phyloP scores from a whole-genome alignment of 208 protist genomes.

The Leptomonas pyrrhocoris region DNA sequence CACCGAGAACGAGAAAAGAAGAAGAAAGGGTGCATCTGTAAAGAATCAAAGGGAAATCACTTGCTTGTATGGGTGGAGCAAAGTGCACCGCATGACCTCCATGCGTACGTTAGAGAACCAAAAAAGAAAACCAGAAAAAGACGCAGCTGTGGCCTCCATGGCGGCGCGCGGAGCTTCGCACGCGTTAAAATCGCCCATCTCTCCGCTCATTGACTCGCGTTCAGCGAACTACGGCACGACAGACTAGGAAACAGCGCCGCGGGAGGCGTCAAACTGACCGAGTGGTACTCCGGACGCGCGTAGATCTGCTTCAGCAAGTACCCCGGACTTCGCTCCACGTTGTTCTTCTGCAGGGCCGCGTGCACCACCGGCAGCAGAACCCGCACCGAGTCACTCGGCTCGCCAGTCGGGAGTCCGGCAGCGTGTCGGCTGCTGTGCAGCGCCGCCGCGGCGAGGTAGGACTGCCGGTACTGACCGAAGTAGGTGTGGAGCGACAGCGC shows the following conservation, averaged over 20 bases:
- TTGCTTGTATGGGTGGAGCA: constrained; percentile 13
- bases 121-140: not conserved
- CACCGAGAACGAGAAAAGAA: too few relatives aligned
- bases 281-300: constrained; percentile 31
- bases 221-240: constrained; percentile 31
- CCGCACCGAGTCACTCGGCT: constrained; percentile 44
- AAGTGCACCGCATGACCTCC: too few relatives aligned
- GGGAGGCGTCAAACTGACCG: constrained; percentile 45
- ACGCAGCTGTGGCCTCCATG: not conserved
- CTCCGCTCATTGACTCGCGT: constrained; percentile 8
- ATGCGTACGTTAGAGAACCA: not conserved
- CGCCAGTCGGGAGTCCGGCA: constrained; percentile 36
- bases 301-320: constrained; percentile 55
- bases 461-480: constrained; percentile 57
- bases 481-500: constrained; percentile 61
- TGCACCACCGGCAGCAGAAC: constrained; percentile 44
- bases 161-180: not conserved
- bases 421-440: constrained; percentile 66
- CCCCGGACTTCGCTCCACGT: constrained; percentile 22
- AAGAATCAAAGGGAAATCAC: too few relatives aligned
- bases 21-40: not conserved
- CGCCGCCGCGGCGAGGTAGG: constrained; percentile 63
- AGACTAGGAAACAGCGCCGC: constrained; percentile 31
- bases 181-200: not conserved
- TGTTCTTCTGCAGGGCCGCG: constrained; percentile 35